Evolutionary conservation across 2,329 filamentous ascomycete species (phyloP).

Genomic region (Pseudogymnoascus sp.): DNA sequence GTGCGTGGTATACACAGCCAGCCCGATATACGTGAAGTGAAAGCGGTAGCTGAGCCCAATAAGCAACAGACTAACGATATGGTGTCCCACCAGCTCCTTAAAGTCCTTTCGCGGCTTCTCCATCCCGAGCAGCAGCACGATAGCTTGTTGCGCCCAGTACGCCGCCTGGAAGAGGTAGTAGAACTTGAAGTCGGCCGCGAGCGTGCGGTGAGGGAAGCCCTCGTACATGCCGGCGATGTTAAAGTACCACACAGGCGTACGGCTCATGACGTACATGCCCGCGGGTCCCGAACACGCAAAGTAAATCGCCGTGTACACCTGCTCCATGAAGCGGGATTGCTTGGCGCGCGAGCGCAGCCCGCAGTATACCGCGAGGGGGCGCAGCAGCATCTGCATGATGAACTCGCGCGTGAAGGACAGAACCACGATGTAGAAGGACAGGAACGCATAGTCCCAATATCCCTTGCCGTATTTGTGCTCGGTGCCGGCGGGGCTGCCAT

Average conservation of each 20-base stretch:
- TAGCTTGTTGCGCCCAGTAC: slow-evolving; percentile 92
- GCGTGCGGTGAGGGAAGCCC: slow-evolving; percentile 71
- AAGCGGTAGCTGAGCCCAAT: slow-evolving; percentile 87
- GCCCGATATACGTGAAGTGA: slow-evolving; percentile 94
- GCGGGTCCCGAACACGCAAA: slow-evolving; percentile 74
- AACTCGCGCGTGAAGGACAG: slow-evolving; percentile 92
- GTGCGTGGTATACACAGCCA: slow-evolving; percentile 89
- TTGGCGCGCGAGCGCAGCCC: slow-evolving; percentile 69
- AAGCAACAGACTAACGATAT: slow-evolving; percentile 78
- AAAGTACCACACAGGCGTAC: slow-evolving; percentile 90
- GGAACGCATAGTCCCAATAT: slow-evolving; percentile 75
- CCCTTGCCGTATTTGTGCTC: slow-evolving; percentile 78
- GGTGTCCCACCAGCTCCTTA: slow-evolving; percentile 84
- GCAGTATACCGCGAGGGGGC: slow-evolving; percentile 60
- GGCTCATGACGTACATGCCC: slow-evolving; percentile 83
- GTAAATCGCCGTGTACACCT: slow-evolving; percentile 89
- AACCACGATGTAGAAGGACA: slow-evolving; percentile 80
- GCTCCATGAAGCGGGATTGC: slow-evolving; percentile 90
- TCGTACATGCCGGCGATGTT: slow-evolving; percentile 88
- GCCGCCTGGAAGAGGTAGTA: slow-evolving; percentile 93
- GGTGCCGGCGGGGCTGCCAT: slow-evolving; percentile 30
- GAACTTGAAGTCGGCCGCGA: slow-evolving; percentile 77
- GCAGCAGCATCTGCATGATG: slow-evolving; percentile 83
- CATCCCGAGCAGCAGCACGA: slow-evolving; percentile 76
- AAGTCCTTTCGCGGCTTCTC: slow-evolving; percentile 95